Evolutionary conservation across 2,329 filamentous ascomycete genomes (phyloP).

Genomic region (Fusarium pininemorale): DNA sequence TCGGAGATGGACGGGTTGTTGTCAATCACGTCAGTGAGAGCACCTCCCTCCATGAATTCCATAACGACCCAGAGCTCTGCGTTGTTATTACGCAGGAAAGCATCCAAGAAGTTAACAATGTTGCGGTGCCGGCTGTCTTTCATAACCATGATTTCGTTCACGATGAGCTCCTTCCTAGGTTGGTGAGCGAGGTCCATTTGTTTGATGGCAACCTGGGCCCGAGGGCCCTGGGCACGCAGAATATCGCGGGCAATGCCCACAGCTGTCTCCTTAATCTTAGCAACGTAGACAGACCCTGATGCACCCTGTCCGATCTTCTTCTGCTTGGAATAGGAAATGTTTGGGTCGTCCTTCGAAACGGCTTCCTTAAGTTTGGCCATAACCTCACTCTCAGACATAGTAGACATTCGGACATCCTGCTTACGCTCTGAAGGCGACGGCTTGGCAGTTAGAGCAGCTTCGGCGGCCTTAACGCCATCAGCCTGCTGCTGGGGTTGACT

Average conservation of each 20-base stretch:
- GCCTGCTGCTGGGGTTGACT: slow-evolving; percentile 55
- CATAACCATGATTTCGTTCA: slow-evolving; percentile 99
- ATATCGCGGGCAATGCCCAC: slow-evolving; percentile 86
- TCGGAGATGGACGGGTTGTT: slow-evolving; percentile 95
- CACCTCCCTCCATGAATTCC: slow-evolving; percentile 99
- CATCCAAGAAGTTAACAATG: slow-evolving; percentile 98
- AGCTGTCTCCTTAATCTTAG: slow-evolving; percentile 89
- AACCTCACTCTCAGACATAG: slow-evolving; percentile 95
- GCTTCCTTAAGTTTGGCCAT: slow-evolving; percentile 96
- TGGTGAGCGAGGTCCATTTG: slow-evolving; percentile 99
- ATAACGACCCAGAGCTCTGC: slow-evolving; percentile 99
- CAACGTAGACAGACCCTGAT: slow-evolving; percentile 97
- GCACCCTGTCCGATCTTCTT: slow-evolving; percentile 99
- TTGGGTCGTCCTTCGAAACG: slow-evolving; percentile 94
- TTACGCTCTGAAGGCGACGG: slow-evolving; percentile 75
- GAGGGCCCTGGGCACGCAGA: slow-evolving; percentile 79
- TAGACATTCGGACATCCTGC: slow-evolving; percentile 97
- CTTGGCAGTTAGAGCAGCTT: slow-evolving; percentile 88
- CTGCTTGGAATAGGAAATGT: slow-evolving; percentile 97
- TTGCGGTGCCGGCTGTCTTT: slow-evolving; percentile 98
- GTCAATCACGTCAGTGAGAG: slow-evolving; percentile 97
- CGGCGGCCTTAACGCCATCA: slow-evolving; percentile 86
- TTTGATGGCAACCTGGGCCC: slow-evolving; percentile 96
- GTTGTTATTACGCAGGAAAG: slow-evolving; percentile 93
- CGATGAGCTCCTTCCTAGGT: slow-evolving; percentile 96